These are phyloP conservation scores for Fusarium tuaranense DNA, from an alignment of 2,329 filamentous ascomycete genomes.

Conservation along the genomic window DNA sequence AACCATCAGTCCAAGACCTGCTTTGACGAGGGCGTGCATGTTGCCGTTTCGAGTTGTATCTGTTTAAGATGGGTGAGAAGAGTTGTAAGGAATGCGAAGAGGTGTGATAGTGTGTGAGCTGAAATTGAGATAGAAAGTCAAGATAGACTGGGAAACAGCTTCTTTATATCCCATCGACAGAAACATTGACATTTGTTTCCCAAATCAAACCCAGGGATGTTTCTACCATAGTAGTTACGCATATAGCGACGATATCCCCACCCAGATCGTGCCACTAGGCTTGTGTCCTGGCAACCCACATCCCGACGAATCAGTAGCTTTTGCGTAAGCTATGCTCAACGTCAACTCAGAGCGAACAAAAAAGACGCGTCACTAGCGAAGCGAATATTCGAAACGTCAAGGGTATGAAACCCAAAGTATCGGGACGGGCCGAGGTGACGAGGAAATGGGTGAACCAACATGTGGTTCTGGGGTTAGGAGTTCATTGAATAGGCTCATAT, in stretches of 20 bases:
- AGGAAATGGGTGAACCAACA: background rate
- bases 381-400: background rate
- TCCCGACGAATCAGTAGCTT: constrained; percentile 16
- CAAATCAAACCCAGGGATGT: background rate
- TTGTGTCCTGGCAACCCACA: background rate
- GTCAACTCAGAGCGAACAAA: background rate
- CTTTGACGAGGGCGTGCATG: constrained; percentile 14
- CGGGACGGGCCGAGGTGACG: background rate
- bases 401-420: background rate
- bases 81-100: background rate
- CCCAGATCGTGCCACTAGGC: background rate
- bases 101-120: background rate
- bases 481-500: too few species aligned
- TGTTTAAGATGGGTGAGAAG: background rate
- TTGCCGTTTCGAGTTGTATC: background rate
- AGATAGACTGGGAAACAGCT: background rate
- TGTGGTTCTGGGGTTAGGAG: too few species aligned
- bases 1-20: constrained; percentile 1
- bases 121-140: background rate
- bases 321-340: constrained; percentile 3
- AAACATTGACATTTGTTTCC: too few species aligned
- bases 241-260: background rate
- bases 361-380: background rate
- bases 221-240: background rate
- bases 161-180: background rate